These are phyloP conservation scores for Scutellaria minor DNA, from an alignment of 257 asterid species.

Conservation along the genomic window DNA sequence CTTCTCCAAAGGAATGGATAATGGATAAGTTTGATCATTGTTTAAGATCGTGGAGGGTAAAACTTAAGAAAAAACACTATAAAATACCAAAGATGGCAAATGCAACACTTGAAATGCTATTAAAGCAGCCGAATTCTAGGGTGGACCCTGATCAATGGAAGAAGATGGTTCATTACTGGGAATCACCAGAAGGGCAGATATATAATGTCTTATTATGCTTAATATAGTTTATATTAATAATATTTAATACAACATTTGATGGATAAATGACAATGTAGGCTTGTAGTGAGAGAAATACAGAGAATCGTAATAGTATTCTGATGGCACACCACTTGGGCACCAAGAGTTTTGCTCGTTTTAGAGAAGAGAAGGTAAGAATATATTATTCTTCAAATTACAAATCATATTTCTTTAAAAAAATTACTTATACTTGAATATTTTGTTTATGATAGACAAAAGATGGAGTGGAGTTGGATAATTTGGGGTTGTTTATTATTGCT, in stretches of 20 bases:
- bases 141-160: not conserved
- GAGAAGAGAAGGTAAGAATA: not conserved
- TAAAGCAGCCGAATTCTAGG: not conserved
- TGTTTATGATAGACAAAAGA: no score
- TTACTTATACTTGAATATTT: no score
- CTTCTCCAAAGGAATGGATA: no score
- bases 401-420: not conserved
- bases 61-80: not conserved
- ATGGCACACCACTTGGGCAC: constrained; percentile 9
- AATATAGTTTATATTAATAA: not conserved
- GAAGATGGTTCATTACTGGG: not conserved
- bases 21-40: no score
- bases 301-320: not conserved
- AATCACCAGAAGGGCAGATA: not conserved
- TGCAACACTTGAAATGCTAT: not conserved
- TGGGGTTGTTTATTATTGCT: no score
- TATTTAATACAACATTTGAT: not conserved
- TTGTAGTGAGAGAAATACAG: not conserved
- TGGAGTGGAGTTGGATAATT: no score
- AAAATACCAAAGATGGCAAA: not conserved
- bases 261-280: not conserved
- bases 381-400: no score
- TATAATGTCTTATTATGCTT: not conserved
- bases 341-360: not conserved
- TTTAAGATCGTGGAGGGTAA: no score